Percentiles rank a stretch among this genome's conserved stretches.
Conservation (phyloP, 1,284 basidiomycete species). For the Puccinia coronata region DNA sequence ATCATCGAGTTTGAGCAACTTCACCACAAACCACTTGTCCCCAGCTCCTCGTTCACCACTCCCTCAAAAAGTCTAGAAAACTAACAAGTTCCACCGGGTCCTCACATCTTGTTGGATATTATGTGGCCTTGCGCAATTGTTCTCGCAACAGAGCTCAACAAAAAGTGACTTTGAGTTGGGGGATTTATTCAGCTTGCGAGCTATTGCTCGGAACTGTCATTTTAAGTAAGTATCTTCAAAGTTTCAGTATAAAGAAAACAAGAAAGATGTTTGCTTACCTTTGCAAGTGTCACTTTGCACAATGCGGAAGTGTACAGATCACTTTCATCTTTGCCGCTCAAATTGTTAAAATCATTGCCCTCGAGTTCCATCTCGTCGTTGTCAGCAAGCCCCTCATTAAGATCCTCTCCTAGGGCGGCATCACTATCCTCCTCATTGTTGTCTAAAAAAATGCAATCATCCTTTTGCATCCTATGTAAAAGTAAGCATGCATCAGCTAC, state of each 20-base stretch:
- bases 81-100: too few species aligned
- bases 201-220: constrained; percentile 1
- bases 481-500: background rate
- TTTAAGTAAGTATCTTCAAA: background rate
- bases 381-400: background rate
- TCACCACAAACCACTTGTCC: too few species aligned
- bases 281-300: background rate
- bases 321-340: background rate
- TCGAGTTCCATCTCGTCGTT: background rate
- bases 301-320: background rate
- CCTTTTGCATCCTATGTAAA: background rate
- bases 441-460: background rate
- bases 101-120: too few species aligned
- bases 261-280: constrained; percentile 10
- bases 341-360: background rate
- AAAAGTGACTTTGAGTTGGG: constrained; percentile 2
- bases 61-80: too few species aligned
- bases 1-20: too few species aligned
- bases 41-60: too few species aligned
- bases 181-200: background rate
- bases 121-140: background rate
- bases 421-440: background rate
- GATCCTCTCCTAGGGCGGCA: background rate
- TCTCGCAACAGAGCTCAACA: background rate
- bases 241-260: background rate